Base-by-base conservation (phyloP, 2,329 filamentous ascomycete genomes). In the Monosporascus sp. region DNA sequence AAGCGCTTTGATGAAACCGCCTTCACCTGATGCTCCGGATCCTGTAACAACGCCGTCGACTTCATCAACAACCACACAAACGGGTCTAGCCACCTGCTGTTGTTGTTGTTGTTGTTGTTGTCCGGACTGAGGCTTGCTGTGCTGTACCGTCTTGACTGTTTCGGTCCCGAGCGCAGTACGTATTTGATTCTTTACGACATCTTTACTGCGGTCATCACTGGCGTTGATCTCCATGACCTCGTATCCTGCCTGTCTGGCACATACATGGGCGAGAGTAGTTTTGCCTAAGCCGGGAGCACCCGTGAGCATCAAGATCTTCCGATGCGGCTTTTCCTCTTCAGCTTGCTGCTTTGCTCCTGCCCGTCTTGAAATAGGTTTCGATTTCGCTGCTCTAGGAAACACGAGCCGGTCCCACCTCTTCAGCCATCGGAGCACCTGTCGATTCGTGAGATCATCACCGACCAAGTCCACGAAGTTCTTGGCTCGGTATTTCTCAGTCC, bases 181-280 rank as follows among this genome's bases (percentile, higher is more conserved):
- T 60, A 99, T 97, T 17, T 91, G 82, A 7, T 90, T 90, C 67
- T 89, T 94, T 37, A 99, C 94, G 2, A 99, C 90, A 64, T 93
- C 86, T 31, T 82, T 81, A 65, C 90, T 96, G 63, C 94, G 82
- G 67, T 99, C 95, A 66, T 99, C 94, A 63, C 93, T 97, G 8
- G 95, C 94, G 64, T 99, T 99, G 72, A 99, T 96, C 68, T 99
- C 94, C 66, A 97, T 82, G 1, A 96, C 89, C 65, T 97, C 94
- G 64, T 99, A 99, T 0, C 94, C 94, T 5, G 94, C 94, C 71
- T 99, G 94, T 61, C 80, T 86, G 0, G 95, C 95, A 67, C 94
- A 97, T 0, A 99, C 94, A 70, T 99, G 94, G 2, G 94, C 94
- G 48, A 99, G 71, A 0, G 94, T 99, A 0, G 94, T 99, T 75